phyloP scores from a whole-genome alignment of 2,329 filamentous ascomycete species.

The Microcera coccophila region DNA sequence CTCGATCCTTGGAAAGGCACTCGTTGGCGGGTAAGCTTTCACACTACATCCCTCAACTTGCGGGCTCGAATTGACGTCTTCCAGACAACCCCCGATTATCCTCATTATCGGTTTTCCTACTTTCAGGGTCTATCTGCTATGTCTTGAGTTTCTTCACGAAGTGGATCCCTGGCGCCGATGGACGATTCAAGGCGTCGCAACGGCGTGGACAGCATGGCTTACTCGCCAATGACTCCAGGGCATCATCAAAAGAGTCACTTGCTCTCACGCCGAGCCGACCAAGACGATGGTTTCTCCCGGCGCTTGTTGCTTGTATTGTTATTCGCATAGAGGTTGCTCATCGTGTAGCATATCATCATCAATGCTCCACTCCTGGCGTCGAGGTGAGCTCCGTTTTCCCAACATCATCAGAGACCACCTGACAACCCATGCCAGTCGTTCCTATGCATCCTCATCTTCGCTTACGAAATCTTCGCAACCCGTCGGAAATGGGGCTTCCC shows the following conservation, averaged over 20 bases:
- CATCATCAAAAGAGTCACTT: conserved; percentile 32
- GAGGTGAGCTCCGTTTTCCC: conserved; percentile 35
- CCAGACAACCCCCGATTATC: conserved; percentile 49
- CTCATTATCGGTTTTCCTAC: conserved; percentile 43
- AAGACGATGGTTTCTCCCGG: conserved; percentile 42
- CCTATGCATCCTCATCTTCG: conserved; percentile 42
- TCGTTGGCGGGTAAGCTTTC: conserved; percentile 43
- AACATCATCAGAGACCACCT: conserved; percentile 1
- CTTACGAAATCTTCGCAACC: conserved; percentile 42
- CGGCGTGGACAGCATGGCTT: too few species aligned
- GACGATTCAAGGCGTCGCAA: conserved; percentile 40
- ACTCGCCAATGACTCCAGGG: too few species aligned
- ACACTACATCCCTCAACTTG: neutral
- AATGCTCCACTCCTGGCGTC: conserved; percentile 48
- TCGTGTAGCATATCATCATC: conserved; percentile 43
- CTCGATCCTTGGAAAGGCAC: conserved; percentile 44
- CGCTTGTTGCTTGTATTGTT: conserved; percentile 43
- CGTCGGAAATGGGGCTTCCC: conserved; percentile 29
- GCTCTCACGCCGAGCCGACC: conserved; percentile 43
- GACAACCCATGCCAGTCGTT: conserved; percentile 38
- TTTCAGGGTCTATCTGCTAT: conserved; percentile 43
- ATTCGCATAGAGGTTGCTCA: conserved; percentile 48
- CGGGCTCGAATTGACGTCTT: conserved; percentile 2
- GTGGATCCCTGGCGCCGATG: conserved; percentile 46
- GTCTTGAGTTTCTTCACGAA: conserved; percentile 39